Percentiles rank a stretch among this genome's conserved stretches.
These are phyloP conservation scores for Microdochium trichocladiopsis DNA, from an alignment of 2,329 filamentous ascomycete genomes.

Conservation along the genomic window DNA sequence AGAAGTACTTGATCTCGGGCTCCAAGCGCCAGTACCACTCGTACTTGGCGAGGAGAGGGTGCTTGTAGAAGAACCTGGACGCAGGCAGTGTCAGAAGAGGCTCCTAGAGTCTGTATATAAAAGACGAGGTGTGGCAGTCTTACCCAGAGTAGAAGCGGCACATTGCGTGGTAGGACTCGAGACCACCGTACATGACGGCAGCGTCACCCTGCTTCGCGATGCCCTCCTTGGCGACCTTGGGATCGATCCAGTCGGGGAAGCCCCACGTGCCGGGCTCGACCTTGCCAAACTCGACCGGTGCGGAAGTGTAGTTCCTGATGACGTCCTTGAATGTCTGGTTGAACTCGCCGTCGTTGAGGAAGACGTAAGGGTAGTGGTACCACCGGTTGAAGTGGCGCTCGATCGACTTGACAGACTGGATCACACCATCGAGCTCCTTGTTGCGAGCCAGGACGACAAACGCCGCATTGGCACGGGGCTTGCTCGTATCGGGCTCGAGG, in stretches of 20 bases:
- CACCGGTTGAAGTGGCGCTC: slow-evolving; percentile 98
- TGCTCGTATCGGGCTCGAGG: slow-evolving; percentile 68
- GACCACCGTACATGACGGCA: slow-evolving; percentile 97
- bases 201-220: slow-evolving; percentile 94
- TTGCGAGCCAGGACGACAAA: slow-evolving; percentile 95
- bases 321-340: slow-evolving; percentile 88
- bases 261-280: slow-evolving; percentile 91
- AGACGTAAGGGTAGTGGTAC: slow-evolving; percentile 98
- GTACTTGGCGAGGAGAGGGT: slow-evolving; percentile 89
- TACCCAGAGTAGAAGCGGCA: slow-evolving; percentile 98
- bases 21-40: slow-evolving; percentile 99
- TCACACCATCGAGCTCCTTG: slow-evolving; percentile 90
- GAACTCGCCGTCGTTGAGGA: slow-evolving; percentile 96
- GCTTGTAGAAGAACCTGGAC: slow-evolving; percentile 92
- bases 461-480: slow-evolving; percentile 83
- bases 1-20: slow-evolving; percentile 99
- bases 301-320: slow-evolving; percentile 84
- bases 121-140: slow-evolving; percentile 19
- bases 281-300: slow-evolving; percentile 84
- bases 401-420: slow-evolving; percentile 95
- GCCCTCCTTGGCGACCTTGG: slow-evolving; percentile 88
- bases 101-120: neutral
- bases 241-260: slow-evolving; percentile 93
- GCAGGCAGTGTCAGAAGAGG: slow-evolving; percentile 12
- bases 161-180: slow-evolving; percentile 99